phyloP scores from a whole-genome alignment of 2,329 filamentous ascomycete genomes.

The Fusarium devonianum region DNA sequence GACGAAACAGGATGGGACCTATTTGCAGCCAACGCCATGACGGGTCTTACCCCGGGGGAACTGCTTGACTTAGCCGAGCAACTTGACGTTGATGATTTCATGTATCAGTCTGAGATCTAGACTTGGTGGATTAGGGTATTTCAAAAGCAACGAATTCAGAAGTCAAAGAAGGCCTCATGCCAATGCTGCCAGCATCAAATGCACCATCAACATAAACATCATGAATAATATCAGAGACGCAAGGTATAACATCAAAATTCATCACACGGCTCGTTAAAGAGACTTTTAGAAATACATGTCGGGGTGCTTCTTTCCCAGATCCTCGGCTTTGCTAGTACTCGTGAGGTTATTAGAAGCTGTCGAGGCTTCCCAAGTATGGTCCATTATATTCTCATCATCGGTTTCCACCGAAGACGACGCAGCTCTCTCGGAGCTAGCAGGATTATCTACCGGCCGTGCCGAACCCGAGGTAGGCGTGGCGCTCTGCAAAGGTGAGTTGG shows the following conservation, averaged over 20 bases:
- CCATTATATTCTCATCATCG: slow-evolving; percentile 2
- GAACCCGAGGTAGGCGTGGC: background rate
- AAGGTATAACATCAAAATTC: no score
- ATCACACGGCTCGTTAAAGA: no score
- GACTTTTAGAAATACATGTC: slow-evolving; percentile 36
- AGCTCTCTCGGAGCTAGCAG: background rate
- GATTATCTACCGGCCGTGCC: background rate
- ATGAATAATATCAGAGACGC: no score
- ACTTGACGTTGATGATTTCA: slow-evolving; percentile 38
- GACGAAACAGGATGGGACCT: slow-evolving; percentile 44
- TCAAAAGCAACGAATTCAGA: no score
- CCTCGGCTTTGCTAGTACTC: slow-evolving; percentile 25
- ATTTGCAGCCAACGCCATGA: slow-evolving; percentile 44
- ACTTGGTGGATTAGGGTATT: background rate
- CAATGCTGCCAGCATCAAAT: no score
- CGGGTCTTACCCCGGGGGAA: slow-evolving; percentile 43
- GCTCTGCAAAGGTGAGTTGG: background rate
- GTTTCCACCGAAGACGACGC: background rate
- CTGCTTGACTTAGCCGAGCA: slow-evolving; percentile 44
- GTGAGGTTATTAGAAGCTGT: no score
- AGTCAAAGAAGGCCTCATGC: no score
- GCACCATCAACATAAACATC: no score
- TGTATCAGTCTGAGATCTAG: slow-evolving; percentile 32
- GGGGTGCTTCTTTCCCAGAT: slow-evolving; percentile 23
- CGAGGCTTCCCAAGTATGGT: slow-evolving; percentile 7